Conservation (phyloP, 2,329 filamentous ascomycete species). For the Byssothecium circinans region DNA sequence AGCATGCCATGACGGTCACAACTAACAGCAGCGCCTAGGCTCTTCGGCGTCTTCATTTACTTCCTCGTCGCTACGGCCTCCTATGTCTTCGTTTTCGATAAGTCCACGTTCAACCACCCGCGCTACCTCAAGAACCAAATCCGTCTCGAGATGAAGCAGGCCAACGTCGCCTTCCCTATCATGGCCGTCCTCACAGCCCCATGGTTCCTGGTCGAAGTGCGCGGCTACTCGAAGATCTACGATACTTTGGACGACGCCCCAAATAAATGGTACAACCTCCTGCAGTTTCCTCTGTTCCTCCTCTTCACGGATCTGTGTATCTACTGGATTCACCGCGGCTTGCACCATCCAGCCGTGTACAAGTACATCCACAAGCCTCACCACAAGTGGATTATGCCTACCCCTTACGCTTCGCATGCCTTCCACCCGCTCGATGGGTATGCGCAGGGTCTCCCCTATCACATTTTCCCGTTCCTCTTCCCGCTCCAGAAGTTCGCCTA, state of each 20-base stretch:
- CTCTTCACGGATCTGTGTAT: slow-evolving; percentile 86
- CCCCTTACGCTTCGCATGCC: slow-evolving; percentile 86
- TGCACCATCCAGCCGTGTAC: slow-evolving; percentile 81
- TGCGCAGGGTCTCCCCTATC: slow-evolving; percentile 85
- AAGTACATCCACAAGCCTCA: slow-evolving; percentile 93
- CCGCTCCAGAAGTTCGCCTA: slow-evolving; percentile 90
- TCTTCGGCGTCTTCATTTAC: slow-evolving; percentile 84
- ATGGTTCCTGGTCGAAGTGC: slow-evolving; percentile 80
- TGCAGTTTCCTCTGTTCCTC: slow-evolving; percentile 87
- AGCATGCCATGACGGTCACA: not conserved
- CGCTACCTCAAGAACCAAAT: slow-evolving; percentile 96
- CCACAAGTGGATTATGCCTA: slow-evolving; percentile 99
- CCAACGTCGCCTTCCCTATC: slow-evolving; percentile 72
- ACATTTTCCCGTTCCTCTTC: slow-evolving; percentile 89
- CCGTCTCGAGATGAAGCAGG: slow-evolving; percentile 79
- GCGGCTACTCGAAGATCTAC: slow-evolving; percentile 85
- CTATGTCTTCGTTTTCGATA: slow-evolving; percentile 89
- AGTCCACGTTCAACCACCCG: slow-evolving; percentile 82
- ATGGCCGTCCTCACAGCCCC: slow-evolving; percentile 83
- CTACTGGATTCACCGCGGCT: slow-evolving; percentile 86
- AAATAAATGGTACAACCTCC: slow-evolving; percentile 72
- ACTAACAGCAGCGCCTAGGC: slow-evolving; percentile 55
- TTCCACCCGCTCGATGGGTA: slow-evolving; percentile 95
- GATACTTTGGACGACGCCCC: slow-evolving; percentile 75
- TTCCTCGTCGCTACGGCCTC: slow-evolving; percentile 81